These are phyloP conservation scores for Haplosporangium sp. DNA, from an alignment of 371 early-diverging fungal genomes.

Conservation along the genomic window DNA sequence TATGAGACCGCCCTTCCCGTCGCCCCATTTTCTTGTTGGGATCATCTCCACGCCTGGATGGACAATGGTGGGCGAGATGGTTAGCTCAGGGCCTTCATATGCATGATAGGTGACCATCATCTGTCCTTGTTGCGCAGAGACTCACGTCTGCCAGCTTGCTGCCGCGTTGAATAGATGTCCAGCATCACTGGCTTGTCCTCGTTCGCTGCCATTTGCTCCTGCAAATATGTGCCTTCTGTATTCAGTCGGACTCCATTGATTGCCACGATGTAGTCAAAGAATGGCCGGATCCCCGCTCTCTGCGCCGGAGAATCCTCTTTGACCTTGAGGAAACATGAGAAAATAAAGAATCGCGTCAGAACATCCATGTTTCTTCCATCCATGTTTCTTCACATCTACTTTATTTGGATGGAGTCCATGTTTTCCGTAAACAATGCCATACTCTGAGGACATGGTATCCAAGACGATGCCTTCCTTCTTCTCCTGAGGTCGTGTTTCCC, in stretches of 20 bases:
- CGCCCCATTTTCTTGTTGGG: slow-evolving; percentile 65
- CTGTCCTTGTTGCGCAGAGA: not conserved
- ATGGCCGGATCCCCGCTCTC: slow-evolving; percentile 77
- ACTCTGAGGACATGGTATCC: slow-evolving; percentile 67
- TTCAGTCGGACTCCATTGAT: slow-evolving; percentile 71
- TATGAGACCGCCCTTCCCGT: slow-evolving; percentile 54
- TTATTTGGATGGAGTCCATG: too few species aligned
- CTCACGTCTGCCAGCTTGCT: slow-evolving; percentile 70
- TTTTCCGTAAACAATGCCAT: not conserved
- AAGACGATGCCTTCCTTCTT: slow-evolving; percentile 53
- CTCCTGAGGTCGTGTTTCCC: slow-evolving; percentile 55
- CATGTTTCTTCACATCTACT: too few species aligned
- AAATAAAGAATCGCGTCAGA: not conserved
- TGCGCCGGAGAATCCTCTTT: slow-evolving; percentile 77
- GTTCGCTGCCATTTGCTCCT: slow-evolving; percentile 61
- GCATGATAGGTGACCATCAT: too few species aligned
- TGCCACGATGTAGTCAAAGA: slow-evolving; percentile 80
- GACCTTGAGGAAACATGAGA: slow-evolving; percentile 55
- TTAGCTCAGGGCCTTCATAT: too few species aligned
- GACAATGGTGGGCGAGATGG: too few species aligned
- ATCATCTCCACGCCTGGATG: slow-evolving; percentile 64
- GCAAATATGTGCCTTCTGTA: slow-evolving; percentile 62
- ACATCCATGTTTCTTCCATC: not conserved
- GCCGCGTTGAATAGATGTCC: slow-evolving; percentile 77
- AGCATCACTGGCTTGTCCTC: slow-evolving; percentile 67